phyloP scores from a whole-genome alignment of 2,329 filamentous ascomycete genomes.

The Nigrospora oryzae region DNA sequence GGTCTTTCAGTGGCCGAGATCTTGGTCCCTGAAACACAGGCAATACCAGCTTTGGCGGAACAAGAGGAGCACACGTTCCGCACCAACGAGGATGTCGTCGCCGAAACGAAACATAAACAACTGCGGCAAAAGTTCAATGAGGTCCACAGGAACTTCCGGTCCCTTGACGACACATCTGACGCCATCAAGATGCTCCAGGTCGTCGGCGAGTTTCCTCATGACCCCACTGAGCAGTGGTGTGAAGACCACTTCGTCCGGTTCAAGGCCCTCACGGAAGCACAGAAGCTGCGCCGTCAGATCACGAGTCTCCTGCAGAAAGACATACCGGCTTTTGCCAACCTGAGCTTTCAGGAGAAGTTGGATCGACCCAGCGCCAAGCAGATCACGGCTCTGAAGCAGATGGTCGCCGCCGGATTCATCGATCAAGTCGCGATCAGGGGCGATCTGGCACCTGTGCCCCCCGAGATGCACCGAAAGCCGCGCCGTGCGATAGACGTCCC shows the following conservation, averaged over 20 bases:
- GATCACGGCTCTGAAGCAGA: conserved; percentile 77
- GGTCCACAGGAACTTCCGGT: conserved; percentile 71
- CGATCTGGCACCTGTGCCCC: conserved; percentile 70
- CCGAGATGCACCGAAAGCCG: conserved; percentile 59
- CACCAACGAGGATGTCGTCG: conserved; percentile 60
- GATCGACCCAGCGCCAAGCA: conserved; percentile 56
- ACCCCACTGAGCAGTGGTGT: conserved; percentile 66
- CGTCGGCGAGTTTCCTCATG: conserved; percentile 77
- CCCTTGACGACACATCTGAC: conserved; percentile 75
- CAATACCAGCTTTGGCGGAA: conserved; percentile 49
- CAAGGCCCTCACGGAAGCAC: conserved; percentile 81
- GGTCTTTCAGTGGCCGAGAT: conserved; percentile 82
- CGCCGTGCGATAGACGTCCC: conserved; percentile 86
- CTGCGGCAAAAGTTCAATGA: conserved; percentile 55
- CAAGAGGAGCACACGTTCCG: conserved; percentile 32
- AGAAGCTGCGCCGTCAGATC: conserved; percentile 75
- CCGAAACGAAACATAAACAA: conserved; percentile 61
- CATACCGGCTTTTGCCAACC: conserved; percentile 56
- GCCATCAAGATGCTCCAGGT: conserved; percentile 86
- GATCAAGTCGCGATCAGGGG: conserved; percentile 91
- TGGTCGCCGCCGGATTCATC: conserved; percentile 85
- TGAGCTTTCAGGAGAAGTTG: conserved; percentile 46
- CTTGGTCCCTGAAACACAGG: conserved; percentile 75
- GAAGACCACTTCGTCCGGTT: conserved; percentile 74
- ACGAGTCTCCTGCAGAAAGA: conserved; percentile 71